These are phyloP conservation scores for Ascobolus immersus DNA, from an alignment of 495 filamentous ascomycete genomes.

Conservation along the genomic window DNA sequence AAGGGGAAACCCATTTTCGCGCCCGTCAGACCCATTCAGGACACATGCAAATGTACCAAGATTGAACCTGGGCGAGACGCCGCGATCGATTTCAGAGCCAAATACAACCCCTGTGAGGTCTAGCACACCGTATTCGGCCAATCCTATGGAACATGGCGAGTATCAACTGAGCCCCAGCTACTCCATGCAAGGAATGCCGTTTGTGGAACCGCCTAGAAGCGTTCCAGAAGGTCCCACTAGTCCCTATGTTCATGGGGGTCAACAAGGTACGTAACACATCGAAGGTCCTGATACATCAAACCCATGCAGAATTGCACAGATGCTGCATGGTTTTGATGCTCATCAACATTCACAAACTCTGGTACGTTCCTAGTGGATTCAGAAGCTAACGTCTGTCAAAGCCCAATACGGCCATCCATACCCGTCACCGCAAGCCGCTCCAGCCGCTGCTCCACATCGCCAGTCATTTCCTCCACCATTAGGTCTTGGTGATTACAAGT, in stretches of 20 bases:
- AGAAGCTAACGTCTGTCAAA: slow-evolving; percentile 7
- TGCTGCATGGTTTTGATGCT: too few species aligned
- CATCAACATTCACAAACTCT: too few species aligned
- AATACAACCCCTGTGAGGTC: slow-evolving; percentile 32
- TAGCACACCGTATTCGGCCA: slow-evolving; percentile 36
- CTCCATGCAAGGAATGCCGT: slow-evolving; percentile 13
- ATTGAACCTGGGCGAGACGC: slow-evolving; percentile 33
- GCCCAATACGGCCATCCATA: slow-evolving; percentile 14
- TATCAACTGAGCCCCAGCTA: slow-evolving; percentile 18
- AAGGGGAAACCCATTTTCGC: slow-evolving; percentile 18
- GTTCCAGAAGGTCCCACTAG: slow-evolving; percentile 15
- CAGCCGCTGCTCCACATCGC: slow-evolving; percentile 9
- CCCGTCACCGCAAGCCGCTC: slow-evolving; percentile 14
- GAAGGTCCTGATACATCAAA: too few species aligned
- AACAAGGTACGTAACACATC: slow-evolving; percentile 13
- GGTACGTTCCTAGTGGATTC: too few species aligned
- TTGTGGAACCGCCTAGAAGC: slow-evolving; percentile 15
- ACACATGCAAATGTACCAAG: slow-evolving; percentile 29
- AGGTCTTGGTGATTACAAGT: slow-evolving; percentile 15
- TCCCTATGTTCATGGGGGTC: slow-evolving; percentile 13
- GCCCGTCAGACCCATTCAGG: slow-evolving; percentile 31
- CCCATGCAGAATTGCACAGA: too few species aligned
- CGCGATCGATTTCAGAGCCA: slow-evolving; percentile 31
- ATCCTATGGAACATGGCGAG: slow-evolving; percentile 28
- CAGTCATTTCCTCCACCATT: slow-evolving; percentile 14